Base-by-base conservation (phyloP, 1,139 yeast genomes). In the Protomyces inundatus region DNA sequence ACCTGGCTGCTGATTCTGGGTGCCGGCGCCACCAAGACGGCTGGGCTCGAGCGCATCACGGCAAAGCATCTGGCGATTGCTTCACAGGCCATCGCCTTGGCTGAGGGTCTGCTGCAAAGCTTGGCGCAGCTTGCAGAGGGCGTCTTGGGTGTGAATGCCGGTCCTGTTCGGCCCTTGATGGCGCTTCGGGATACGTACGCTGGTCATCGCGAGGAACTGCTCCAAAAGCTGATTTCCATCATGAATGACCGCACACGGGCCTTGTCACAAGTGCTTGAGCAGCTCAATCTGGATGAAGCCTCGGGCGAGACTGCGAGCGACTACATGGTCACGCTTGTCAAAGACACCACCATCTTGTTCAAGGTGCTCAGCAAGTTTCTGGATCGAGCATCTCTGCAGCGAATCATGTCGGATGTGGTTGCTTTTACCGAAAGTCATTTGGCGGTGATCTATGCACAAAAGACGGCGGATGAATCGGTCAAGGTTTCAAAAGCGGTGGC, bases 11-110 rank as follows among this genome's bases (percentile, higher is more conserved):
- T 89, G 3, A 86, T 88, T 55, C 76, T 88, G 52, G 87, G 86
- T 55, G 91, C 93, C 0, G 90, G 89, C 42, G 95, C 95, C 0
- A 86, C 89, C 0, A 77, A 84, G 67, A 83, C 90, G 0, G 90
- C 91, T 0, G 90, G 90, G 0, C 77, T 88, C 64, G 84, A 83
- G 69, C 90, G 87, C 70, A 87, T 88, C 57, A 85, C 90, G 4
- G 87, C 91, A 1, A 85, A 84, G 69, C 90, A 87, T 72, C 74
- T 88, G 65, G 87, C 91, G 0, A 77, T 87, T 48, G 83, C 89
- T 51, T 83, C 86, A 1, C 90, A 87, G 73, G 82, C 74, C 70
- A 80, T 76, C 75, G 82, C 76, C 74, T 79, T 77, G 69, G 74
- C 75, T 68, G 77, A 75, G 6, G 68, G 70, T 0, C 68, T 81